A percentile compares a stretch with the other conserved stretches of the same genome.
Conservation (phyloP, 2,329 filamentous ascomycete genomes). For the Salinomyces thailandicus region DNA sequence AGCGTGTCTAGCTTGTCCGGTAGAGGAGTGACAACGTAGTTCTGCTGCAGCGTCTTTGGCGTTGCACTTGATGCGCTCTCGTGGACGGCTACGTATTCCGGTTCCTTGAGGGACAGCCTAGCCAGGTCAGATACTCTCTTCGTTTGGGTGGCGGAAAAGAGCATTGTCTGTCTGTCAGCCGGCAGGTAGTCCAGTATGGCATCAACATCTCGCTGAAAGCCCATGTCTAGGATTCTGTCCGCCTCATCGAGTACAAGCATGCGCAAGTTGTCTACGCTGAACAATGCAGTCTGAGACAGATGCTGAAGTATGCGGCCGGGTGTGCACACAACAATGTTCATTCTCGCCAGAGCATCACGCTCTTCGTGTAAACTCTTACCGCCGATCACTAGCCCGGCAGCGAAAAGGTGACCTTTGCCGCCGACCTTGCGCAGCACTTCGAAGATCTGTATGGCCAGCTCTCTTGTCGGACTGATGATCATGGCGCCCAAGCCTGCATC, state of each 20-base stretch:
- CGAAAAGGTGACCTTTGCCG: slow-evolving; percentile 71
- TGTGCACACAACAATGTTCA: slow-evolving; percentile 97
- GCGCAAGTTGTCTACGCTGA: slow-evolving; percentile 83
- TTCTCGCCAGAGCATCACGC: slow-evolving; percentile 69
- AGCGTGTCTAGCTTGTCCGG: slow-evolving; percentile 84
- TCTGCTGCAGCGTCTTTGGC: slow-evolving; percentile 74
- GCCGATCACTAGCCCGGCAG: slow-evolving; percentile 85
- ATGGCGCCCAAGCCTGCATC: slow-evolving; percentile 82
- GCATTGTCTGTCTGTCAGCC: slow-evolving; percentile 72
- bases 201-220: slow-evolving; percentile 82
- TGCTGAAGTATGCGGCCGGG: slow-evolving; percentile 93
- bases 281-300: slow-evolving; percentile 80
- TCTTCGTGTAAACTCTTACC: slow-evolving; percentile 86
- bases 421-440: slow-evolving; percentile 87
- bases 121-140: slow-evolving; percentile 88
- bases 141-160: slow-evolving; percentile 95
- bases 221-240: slow-evolving; percentile 95
- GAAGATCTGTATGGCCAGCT: slow-evolving; percentile 94
- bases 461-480: slow-evolving; percentile 86
- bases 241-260: slow-evolving; percentile 92
- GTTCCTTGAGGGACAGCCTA: slow-evolving; percentile 74
- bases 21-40: slow-evolving; percentile 78
- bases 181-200: slow-evolving; percentile 89
- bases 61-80: slow-evolving; percentile 71
- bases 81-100: slow-evolving; percentile 92